Evolutionary conservation across 1,284 basidiomycete species (phyloP), one percentile per base, ranked within the genome.

Genomic region (Rhodotorula sp.): DNA sequence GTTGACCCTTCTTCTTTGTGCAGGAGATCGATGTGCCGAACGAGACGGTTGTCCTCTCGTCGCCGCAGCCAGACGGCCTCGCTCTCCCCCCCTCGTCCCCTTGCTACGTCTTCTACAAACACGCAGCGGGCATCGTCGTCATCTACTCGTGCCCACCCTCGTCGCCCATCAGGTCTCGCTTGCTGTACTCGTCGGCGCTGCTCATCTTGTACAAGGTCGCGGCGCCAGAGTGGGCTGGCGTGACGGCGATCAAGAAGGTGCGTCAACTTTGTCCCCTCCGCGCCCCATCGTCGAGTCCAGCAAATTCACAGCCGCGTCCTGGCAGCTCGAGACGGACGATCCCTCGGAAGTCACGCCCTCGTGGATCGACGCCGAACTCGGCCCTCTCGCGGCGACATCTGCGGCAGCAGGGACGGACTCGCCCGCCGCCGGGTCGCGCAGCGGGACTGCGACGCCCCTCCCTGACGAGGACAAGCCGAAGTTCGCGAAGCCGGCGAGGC

Each of bases 81-180:
- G 41, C 65, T 14, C 59, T 74, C 1, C 73, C 71, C 1, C 2
- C 53, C 5, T 54, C 61, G 8, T 54, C 53, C 10, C 75, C 75
- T 1, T 67, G 59, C 25, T 76, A 72, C 61, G 48, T 67, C 42
- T 66, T 76, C 64, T 70, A 67, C 58, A 55, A 54, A 4, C 75
- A 74, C 55, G 8, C 64, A 0, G 56, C 57, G 3, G 73, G 71
- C 4, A 44, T 72, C 50, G 89, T 91, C 53, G 93, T 92, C 81
- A 90, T 95, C 71, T 96, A 96, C 82, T 90, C 90, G 49, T 95
- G 93, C 80, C 93, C 93, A 0, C 86, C 88, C 2, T 80, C 82
- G 17, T 92, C 90, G 2, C 89, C 91, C 2, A 86, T 95, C 81
- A 91, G 91, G 79, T 85, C 88, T 74, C 87, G 92, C 64, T 93